A percentile compares a stretch with the other conserved stretches of the same genome.
Evolutionary conservation across 2,329 filamentous ascomycete species (phyloP).

Genomic region (Aspergillus felis): DNA sequence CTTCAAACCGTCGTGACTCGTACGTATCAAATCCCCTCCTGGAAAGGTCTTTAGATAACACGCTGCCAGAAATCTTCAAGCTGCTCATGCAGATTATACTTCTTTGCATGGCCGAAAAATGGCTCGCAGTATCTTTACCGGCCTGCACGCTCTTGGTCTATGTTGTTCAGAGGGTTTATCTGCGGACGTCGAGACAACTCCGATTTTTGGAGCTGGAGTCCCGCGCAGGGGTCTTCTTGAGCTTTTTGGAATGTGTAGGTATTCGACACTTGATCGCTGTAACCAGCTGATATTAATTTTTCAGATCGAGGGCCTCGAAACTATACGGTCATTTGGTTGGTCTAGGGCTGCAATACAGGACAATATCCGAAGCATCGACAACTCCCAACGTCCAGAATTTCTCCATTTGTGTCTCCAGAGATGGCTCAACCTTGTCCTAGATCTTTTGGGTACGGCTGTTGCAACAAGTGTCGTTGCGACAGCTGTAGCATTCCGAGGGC

Average conservation of each 20-base stretch:
- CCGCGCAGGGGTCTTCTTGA: neutral
- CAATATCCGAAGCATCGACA: conserved; percentile 35
- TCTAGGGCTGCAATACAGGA: conserved; percentile 35
- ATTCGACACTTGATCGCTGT: too few species aligned
- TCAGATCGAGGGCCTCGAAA: conserved; percentile 38
- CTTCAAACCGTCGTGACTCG: too few species aligned
- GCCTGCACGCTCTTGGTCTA: neutral
- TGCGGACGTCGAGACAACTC: neutral
- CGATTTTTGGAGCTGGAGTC: neutral
- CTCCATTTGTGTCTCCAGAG: conserved; percentile 42
- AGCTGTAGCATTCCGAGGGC: conserved; percentile 32
- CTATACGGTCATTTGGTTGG: conserved; percentile 51
- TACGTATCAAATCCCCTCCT: too few species aligned
- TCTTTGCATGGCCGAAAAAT: too few species aligned
- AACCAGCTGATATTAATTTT: too few species aligned
- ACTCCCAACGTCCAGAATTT: conserved; percentile 43
- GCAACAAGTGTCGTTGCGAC: conserved; percentile 42
- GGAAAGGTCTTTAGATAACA: too few species aligned
- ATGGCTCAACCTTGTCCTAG: conserved; percentile 41
- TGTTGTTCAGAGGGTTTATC: neutral
- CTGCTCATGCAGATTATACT: too few species aligned
- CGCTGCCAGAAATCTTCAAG: too few species aligned
- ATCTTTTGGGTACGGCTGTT: conserved; percentile 40
- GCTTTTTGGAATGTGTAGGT: neutral
- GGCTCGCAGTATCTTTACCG: too few species aligned